These are phyloP conservation scores for Spergularia marina DNA, from an alignment of 148 eudicot genomes.

Conservation along the genomic window DNA sequence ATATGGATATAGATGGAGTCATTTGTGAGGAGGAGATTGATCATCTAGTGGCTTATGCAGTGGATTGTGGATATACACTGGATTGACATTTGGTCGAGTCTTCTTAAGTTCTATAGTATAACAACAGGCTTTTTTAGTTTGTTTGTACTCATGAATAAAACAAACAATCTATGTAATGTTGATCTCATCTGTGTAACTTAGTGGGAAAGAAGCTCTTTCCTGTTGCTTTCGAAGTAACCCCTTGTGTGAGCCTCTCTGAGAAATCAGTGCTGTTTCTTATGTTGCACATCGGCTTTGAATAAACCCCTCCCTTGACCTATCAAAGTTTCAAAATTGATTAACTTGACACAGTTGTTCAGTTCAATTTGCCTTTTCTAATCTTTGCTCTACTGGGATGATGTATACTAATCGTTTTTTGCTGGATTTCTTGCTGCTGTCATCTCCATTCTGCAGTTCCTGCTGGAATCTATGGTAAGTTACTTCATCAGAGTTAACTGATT, in stretches of 20 bases:
- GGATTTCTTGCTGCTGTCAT: slow-evolving; percentile 18
- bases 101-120: slow-evolving; percentile 5
- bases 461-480: slow-evolving; percentile 88
- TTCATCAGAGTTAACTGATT: slow-evolving; percentile 14
- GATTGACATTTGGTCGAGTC: slow-evolving; percentile 2
- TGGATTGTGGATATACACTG: slow-evolving; percentile 31
- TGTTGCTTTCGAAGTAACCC: no score
- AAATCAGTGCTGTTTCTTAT: no score
- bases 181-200: not conserved
- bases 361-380: not conserved
- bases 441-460: slow-evolving; percentile 70
- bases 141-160: not conserved
- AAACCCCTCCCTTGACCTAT: not conserved
- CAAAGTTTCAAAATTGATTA: not conserved
- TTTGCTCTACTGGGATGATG: not conserved
- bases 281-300: no score
- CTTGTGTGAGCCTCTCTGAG: not conserved
- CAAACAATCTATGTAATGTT: not conserved
- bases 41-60: slow-evolving; percentile 31
- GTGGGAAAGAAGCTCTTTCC: not conserved
- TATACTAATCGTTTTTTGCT: slow-evolving; percentile 23
- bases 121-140: not conserved
- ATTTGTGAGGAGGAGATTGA: slow-evolving; percentile 33
- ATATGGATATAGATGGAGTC: slow-evolving; percentile 29
- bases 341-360: not conserved